A percentile compares a stretch with the other conserved stretches of the same genome.
phyloP scores from a whole-genome alignment of 140 eudicot species.

The Bidens hawaiensis region DNA sequence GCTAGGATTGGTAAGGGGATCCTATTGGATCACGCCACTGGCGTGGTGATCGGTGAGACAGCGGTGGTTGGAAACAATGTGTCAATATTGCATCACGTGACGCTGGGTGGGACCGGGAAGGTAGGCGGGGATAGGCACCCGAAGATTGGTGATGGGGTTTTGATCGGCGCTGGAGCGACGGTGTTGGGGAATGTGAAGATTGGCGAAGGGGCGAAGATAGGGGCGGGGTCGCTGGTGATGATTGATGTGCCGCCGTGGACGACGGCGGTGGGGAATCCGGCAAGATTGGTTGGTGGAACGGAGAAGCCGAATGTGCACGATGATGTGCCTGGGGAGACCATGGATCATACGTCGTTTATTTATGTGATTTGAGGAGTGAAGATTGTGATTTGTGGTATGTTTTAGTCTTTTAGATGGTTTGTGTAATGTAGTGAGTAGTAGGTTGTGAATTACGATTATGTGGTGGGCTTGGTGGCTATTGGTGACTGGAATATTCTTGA shows the following conservation, averaged over 20 bases:
- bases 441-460: too few species aligned
- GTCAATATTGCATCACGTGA: slow-evolving; percentile 51
- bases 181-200: slow-evolving; percentile 50
- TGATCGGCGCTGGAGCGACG: slow-evolving; percentile 59
- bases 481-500: too few species aligned
- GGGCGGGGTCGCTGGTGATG: slow-evolving; percentile 56
- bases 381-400: too few species aligned
- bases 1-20: slow-evolving; percentile 47
- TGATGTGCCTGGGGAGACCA: slow-evolving; percentile 49
- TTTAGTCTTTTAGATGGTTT: too few species aligned
- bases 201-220: slow-evolving; percentile 58
- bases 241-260: slow-evolving; percentile 60
- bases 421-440: too few species aligned
- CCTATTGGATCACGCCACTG: slow-evolving; percentile 51
- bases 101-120: slow-evolving; percentile 59
- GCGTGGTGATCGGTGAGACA: slow-evolving; percentile 57
- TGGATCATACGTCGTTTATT: slow-evolving; percentile 58
- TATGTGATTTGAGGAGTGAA: slow-evolving; percentile 33
- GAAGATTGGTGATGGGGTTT: slow-evolving; percentile 57
- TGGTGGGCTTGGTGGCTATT: too few species aligned
- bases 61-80: slow-evolving; percentile 53
- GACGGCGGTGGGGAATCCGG: slow-evolving; percentile 67
- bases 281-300: slow-evolving; percentile 48
- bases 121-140: slow-evolving; percentile 52
- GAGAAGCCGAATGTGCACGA: slow-evolving; percentile 39